phyloP scores from a whole-genome alignment of 176 grass and related monocot genomes.

The Guadua angustifolia region DNA sequence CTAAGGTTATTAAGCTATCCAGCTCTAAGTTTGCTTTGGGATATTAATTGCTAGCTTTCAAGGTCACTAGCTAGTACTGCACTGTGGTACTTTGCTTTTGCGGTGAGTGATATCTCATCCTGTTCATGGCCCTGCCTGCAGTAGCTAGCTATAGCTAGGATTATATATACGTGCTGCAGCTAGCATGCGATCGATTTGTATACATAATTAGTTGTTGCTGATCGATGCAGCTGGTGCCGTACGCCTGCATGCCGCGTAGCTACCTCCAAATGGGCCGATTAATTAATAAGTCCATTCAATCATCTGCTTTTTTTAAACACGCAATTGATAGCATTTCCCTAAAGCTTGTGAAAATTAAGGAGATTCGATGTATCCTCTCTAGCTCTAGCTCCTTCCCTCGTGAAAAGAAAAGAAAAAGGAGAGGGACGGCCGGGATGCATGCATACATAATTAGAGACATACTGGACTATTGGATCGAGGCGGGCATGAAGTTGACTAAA shows the following conservation, averaged over 20 bases:
- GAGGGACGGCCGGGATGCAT: background rate
- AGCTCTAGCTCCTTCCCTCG: background rate
- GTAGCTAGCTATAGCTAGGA: background rate
- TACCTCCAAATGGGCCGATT: background rate
- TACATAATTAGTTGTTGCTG: background rate
- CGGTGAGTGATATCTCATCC: background rate
- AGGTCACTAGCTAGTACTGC: background rate
- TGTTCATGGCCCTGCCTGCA: background rate
- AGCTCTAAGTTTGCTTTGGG: background rate
- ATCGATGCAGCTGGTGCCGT: slow-evolving; percentile 7
- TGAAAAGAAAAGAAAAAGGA: background rate
- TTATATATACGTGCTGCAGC: background rate
- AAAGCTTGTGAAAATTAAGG: background rate
- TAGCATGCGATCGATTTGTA: background rate
- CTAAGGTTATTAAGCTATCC: background rate
- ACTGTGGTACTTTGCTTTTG: background rate
- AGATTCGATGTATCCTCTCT: background rate
- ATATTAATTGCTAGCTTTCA: no score
- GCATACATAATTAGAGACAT: background rate
- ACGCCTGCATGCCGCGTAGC: background rate
- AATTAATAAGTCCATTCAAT: background rate
- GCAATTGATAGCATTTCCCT: background rate
- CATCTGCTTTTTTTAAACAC: background rate
- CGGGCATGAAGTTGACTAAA: slow-evolving; percentile 24
- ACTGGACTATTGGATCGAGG: background rate